Conservation (phyloP, 2,329 filamentous ascomycete genomes). For the Exophiala spinifera region DNA sequence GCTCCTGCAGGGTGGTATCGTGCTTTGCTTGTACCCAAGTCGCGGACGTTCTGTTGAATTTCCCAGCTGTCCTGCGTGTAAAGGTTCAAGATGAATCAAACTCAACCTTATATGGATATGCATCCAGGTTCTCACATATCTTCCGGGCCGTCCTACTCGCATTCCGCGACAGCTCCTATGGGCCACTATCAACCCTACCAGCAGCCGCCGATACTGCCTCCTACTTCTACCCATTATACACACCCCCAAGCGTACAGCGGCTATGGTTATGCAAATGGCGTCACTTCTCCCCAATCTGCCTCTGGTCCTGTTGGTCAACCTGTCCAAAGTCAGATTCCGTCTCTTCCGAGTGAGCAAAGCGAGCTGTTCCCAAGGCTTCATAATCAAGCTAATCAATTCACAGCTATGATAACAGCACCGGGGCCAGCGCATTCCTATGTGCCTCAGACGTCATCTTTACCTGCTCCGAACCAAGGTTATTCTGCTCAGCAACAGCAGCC, state of each 20-base stretch:
- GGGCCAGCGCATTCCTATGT: slow-evolving; percentile 24
- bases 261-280: slow-evolving; percentile 72
- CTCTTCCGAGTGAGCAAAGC: slow-evolving; percentile 51
- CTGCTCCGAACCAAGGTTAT: slow-evolving; percentile 39
- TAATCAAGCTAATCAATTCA: slow-evolving; percentile 13
- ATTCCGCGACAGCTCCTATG: slow-evolving; percentile 72
- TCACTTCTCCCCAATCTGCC: slow-evolving; percentile 73
- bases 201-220: slow-evolving; percentile 72
- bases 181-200: slow-evolving; percentile 72
- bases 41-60: slow-evolving; percentile 12
- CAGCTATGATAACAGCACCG: slow-evolving; percentile 40
- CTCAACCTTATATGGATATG: slow-evolving; percentile 81
- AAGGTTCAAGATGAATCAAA: slow-evolving; percentile 69
- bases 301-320: slow-evolving; percentile 65
- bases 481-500: slow-evolving; percentile 51
- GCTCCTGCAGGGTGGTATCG: slow-evolving; percentile 16
- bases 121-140: slow-evolving; percentile 68
- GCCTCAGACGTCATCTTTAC: slow-evolving; percentile 19
- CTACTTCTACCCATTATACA: slow-evolving; percentile 66
- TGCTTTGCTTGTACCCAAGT: slow-evolving; percentile 18
- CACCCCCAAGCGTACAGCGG: slow-evolving; percentile 59
- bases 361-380: background rate
- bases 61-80: background rate
- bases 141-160: slow-evolving; percentile 70
- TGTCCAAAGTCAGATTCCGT: slow-evolving; percentile 48